Conservation (phyloP, 257 asterid species). For the Eucommia ulmoides region DNA sequence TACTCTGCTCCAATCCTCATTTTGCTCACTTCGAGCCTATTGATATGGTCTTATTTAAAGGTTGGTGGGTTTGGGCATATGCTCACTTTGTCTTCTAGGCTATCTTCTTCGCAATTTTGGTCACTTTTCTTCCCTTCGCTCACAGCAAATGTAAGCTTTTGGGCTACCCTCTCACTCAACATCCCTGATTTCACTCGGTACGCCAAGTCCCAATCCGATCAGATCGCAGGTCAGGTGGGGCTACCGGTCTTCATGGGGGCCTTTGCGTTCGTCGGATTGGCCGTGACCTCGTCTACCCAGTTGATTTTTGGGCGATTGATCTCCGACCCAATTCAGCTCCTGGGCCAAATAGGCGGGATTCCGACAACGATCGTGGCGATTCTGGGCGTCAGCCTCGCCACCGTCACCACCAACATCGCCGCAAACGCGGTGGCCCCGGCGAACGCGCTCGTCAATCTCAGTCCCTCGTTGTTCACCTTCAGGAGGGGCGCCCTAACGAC, state of each 20-base stretch:
- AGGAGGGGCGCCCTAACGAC: conserved; percentile 58
- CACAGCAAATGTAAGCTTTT: conserved; percentile 86
- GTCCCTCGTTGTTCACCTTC: conserved; percentile 62
- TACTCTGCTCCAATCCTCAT: conserved; percentile 75
- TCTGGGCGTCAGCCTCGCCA: conserved; percentile 66
- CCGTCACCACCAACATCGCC: conserved; percentile 78
- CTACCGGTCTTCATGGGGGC: conserved; percentile 80
- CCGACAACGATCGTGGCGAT: conserved; percentile 53
- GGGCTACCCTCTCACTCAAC: conserved; percentile 80
- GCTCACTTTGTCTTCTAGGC: conserved; percentile 56
- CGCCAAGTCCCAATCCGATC: conserved; percentile 62
- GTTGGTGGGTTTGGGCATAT: conserved; percentile 83
- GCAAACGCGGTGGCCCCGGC: conserved; percentile 97
- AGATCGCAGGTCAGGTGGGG: conserved; percentile 66
- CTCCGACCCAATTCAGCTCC: conserved; percentile 61
- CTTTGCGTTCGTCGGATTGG: conserved; percentile 81
- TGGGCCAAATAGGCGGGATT: conserved; percentile 66
- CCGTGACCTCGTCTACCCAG: conserved; percentile 82
- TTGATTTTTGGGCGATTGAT: conserved; percentile 62
- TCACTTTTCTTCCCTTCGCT: conserved; percentile 68
- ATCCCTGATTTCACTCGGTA: conserved; percentile 87
- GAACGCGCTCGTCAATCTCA: conserved; percentile 66
- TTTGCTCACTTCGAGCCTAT: conserved; percentile 37
- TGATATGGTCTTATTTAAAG: conserved; percentile 51
- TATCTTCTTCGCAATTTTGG: conserved; percentile 61